Evolutionary conservation across 768 basidiomycete genomes (phyloP), one percentile per base, ranked within the genome.

Genomic region (Boletus rex-veris): DNA sequence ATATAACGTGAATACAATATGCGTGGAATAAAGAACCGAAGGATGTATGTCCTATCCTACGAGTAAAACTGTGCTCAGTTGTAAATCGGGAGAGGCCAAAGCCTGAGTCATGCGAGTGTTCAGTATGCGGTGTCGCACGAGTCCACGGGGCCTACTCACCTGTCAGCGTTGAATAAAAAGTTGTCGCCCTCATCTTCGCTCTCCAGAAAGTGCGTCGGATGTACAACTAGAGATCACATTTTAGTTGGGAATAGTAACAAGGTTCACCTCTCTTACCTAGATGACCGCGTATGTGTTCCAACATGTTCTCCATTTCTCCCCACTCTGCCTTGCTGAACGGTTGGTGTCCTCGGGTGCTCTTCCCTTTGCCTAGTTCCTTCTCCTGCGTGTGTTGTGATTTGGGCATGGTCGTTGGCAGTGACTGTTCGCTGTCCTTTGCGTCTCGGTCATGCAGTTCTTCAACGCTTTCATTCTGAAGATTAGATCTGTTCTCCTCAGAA

Each of bases 121-220:
- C n/a, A 68, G 41, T 19, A 50, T n/a, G 42, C 15, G 52, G 7
- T 21, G 28, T 24, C 39, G 14, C 37, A 41, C 3, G 18, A 44
- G 33, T 15, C 15, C 35, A 35, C 40, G 31, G 39, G 42, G 11
- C 10, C 30, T 10, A 67, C 78, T 54, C 58, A 86, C 88, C 80
- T 79, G 65, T 96, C 94, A 28, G 91, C 82, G 64, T 90, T 91
- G 73, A 96, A 96, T 55, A 97, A 73, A 75, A 97, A 96, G 68
- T 98, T 98, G 59, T 95, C 88, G 7, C 88, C 86, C 1, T 83
- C 77, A 65, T 96, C 92, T 71, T 98, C 95, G n/a, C 83, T 89
- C 70, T 98, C 95, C 55, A 98, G 65, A 74, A 98, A 98, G 11
- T 85, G 83, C 15, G 78, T 89, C 3, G 95, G 85, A 72, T 90